Percentiles rank a stretch among this genome's conserved stretches.
Evolutionary conservation across 2,329 filamentous ascomycete genomes (phyloP).

Genomic region (Hirsutella minnesotensis): DNA sequence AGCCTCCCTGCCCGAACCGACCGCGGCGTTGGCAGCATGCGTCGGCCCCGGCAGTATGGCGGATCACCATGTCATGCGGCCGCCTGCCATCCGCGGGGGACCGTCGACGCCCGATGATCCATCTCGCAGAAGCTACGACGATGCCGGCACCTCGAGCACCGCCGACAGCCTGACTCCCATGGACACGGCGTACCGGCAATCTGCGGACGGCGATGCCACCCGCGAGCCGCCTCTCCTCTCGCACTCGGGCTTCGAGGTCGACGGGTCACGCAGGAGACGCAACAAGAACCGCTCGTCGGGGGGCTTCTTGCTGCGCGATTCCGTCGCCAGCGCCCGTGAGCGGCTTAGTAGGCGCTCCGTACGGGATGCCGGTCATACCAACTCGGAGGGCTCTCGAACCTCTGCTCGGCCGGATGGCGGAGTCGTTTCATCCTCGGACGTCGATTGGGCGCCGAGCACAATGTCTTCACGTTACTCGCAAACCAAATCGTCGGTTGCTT

Average conservation of each 20-base stretch:
- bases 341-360: constrained; percentile 17
- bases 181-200: background rate
- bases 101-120: constrained; percentile 6
- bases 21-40: constrained; percentile 7
- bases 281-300: constrained; percentile 33
- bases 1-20: background rate
- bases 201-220: background rate
- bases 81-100: constrained; percentile 5
- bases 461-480: background rate
- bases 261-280: constrained; percentile 16
- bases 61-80: constrained; percentile 8
- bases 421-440: background rate
- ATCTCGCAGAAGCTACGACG: constrained; percentile 24
- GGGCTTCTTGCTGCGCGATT: constrained; percentile 38
- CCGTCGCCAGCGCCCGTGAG: constrained; percentile 21
- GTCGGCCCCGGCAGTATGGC: constrained; percentile 9
- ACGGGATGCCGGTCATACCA: constrained; percentile 11
- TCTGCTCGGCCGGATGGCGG: background rate
- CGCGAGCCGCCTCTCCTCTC: no score
- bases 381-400: constrained; percentile 3
- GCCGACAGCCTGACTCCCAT: constrained; percentile 5
- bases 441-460: background rate
- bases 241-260: constrained; percentile 6
- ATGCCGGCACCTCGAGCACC: constrained; percentile 31
- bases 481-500: background rate